These are phyloP conservation scores for Amphicarpaea edgeworthii DNA, from an alignment of 306 rosid species.

Conservation along the genomic window DNA sequence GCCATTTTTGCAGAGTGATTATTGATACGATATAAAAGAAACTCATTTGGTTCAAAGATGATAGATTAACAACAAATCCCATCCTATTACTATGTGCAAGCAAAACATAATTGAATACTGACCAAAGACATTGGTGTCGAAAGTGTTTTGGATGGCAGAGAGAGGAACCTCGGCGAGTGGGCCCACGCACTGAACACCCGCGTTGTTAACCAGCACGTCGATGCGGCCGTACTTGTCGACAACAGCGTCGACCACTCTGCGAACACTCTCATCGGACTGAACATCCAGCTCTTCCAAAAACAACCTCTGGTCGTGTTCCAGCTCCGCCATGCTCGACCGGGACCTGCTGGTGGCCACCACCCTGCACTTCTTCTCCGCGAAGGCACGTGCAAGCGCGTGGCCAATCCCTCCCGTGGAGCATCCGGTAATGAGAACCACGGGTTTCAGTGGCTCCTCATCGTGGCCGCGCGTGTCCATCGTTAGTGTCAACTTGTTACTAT, in stretches of 20 bases:
- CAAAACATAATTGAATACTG: too few relatives aligned
- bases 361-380: slow-evolving; percentile 65
- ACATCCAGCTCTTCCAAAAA: slow-evolving; percentile 77
- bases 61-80: too few relatives aligned
- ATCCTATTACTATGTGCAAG: too few relatives aligned
- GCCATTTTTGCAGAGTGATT: too few relatives aligned
- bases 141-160: slow-evolving; percentile 61
- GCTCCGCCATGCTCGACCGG: slow-evolving; percentile 61
- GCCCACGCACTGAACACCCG: slow-evolving; percentile 81
- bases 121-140: slow-evolving; percentile 83
- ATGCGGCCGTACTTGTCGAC: slow-evolving; percentile 62
- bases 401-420: slow-evolving; percentile 81
- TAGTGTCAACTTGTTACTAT: too few relatives aligned
- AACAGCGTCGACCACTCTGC: slow-evolving; percentile 52
- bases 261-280: slow-evolving; percentile 72
- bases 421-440: slow-evolving; percentile 81
- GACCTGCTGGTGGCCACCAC: slow-evolving; percentile 87
- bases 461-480: too few relatives aligned
- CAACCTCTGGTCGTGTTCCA: slow-evolving; percentile 61
- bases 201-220: slow-evolving; percentile 84
- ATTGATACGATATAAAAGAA: too few relatives aligned
- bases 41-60: too few relatives aligned
- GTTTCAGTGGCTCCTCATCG: background rate
- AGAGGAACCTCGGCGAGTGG: slow-evolving; percentile 84
- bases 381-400: slow-evolving; percentile 73